Conservation (phyloP, 495 filamentous ascomycete species). For the Penicillium bialowiezense region DNA sequence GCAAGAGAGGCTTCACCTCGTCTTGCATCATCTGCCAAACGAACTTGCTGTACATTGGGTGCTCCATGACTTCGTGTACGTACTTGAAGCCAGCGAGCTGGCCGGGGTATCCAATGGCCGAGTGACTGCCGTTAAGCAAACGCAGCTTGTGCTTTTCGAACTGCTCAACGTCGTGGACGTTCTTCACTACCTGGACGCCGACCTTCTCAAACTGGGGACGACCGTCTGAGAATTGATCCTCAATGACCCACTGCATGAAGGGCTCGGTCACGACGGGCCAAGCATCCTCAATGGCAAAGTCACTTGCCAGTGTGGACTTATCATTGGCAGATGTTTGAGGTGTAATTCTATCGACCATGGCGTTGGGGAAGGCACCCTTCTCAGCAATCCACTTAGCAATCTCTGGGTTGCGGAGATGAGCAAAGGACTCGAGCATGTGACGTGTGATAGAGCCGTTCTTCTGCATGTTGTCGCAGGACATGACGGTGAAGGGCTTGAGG, state of each 20-base stretch:
- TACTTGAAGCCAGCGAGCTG: slow-evolving; percentile 45
- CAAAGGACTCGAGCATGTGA: slow-evolving; percentile 48
- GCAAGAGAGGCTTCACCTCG: slow-evolving; percentile 46
- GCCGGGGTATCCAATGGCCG: slow-evolving; percentile 44
- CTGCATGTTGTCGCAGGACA: slow-evolving; percentile 53
- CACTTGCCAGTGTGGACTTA: slow-evolving; percentile 32
- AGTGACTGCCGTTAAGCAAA: slow-evolving; percentile 47
- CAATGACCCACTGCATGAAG: slow-evolving; percentile 51
- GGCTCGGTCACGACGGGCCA: slow-evolving; percentile 51
- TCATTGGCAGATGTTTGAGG: slow-evolving; percentile 42
- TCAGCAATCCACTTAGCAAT: slow-evolving; percentile 44
- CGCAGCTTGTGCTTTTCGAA: slow-evolving; percentile 52
- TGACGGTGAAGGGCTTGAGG: slow-evolving; percentile 46
- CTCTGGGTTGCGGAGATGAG: slow-evolving; percentile 36
- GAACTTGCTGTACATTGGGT: slow-evolving; percentile 39
- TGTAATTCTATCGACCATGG: slow-evolving; percentile 52
- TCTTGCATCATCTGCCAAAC: slow-evolving; percentile 49
- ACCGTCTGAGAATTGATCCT: slow-evolving; percentile 47
- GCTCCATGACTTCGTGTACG: slow-evolving; percentile 46
- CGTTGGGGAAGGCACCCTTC: slow-evolving; percentile 44
- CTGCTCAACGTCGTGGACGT: slow-evolving; percentile 43
- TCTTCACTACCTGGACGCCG: slow-evolving; percentile 45
- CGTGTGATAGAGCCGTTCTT: slow-evolving; percentile 50
- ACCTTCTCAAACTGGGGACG: slow-evolving; percentile 46
- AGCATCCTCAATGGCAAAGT: slow-evolving; percentile 41